These are phyloP conservation scores for Scedosporium apiospermum DNA, from an alignment of 2,329 filamentous ascomycete genomes.

Conservation along the genomic window DNA sequence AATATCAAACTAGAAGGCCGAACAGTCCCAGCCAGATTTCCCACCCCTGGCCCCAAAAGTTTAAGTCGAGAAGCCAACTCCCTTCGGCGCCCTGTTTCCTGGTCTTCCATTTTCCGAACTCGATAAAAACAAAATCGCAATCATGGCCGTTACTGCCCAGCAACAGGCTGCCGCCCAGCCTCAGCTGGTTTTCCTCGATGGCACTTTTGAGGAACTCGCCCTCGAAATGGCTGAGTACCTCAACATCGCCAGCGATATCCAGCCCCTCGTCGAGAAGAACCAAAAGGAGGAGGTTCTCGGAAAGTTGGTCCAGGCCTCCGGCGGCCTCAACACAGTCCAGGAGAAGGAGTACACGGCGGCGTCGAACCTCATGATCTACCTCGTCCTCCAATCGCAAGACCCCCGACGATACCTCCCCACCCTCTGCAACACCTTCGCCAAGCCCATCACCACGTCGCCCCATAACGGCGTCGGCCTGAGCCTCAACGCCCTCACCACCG, in stretches of 20 bases:
- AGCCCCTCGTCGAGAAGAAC: constrained; percentile 61
- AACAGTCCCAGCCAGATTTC: not conserved
- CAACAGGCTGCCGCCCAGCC: constrained; percentile 33
- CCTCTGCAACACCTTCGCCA: constrained; percentile 82
- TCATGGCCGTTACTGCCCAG: constrained; percentile 23
- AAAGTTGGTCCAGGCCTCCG: constrained; percentile 75
- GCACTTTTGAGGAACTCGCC: constrained; percentile 83
- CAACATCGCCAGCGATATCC: constrained; percentile 70
- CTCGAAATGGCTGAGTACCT: constrained; percentile 94
- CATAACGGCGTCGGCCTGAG: constrained; percentile 77
- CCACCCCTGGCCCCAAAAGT: constrained; percentile 5
- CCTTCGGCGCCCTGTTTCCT: not conserved
- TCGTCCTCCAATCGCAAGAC: constrained; percentile 78
- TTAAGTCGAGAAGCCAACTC: not conserved
- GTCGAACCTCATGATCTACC: constrained; percentile 93
- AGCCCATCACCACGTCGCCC: constrained; percentile 78
- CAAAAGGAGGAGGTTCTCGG: constrained; percentile 82
- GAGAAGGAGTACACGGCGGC: constrained; percentile 96
- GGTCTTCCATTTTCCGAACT: not conserved
- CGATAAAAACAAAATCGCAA: constrained; percentile 8
- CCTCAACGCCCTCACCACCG: constrained; percentile 81
- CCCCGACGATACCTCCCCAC: constrained; percentile 76
- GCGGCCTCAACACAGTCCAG: constrained; percentile 70
- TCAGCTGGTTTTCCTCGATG: constrained; percentile 71
- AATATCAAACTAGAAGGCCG: constrained; percentile 1